These are phyloP conservation scores for Suillus ampliporus DNA, from an alignment of 768 basidiomycete species.

Conservation along the genomic window DNA sequence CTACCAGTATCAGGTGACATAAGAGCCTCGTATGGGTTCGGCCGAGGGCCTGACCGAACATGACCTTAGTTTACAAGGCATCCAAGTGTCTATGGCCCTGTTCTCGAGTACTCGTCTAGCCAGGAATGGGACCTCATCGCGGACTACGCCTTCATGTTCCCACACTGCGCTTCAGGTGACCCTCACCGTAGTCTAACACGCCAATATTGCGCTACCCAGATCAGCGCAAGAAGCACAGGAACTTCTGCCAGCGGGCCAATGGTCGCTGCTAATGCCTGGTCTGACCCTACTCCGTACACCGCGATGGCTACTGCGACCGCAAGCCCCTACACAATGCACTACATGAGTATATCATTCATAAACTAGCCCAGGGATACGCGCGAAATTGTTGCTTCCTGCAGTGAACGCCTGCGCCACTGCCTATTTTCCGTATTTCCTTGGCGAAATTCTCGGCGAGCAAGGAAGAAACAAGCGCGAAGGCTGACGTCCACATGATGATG, in stretches of 20 bases:
- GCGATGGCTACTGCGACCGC: conserved; percentile 85
- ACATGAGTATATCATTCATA: background rate
- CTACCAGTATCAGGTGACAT: too few relatives aligned
- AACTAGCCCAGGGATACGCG: conserved; percentile 35
- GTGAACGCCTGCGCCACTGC: conserved; percentile 83
- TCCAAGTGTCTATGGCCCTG: too few relatives aligned
- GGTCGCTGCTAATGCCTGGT: conserved; percentile 82
- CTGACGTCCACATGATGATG: conserved; percentile 71
- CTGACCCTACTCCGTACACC: conserved; percentile 76
- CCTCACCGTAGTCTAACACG: conserved; percentile 49
- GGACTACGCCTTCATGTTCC: background rate
- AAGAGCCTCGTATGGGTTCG: too few relatives aligned
- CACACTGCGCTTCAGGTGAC: background rate
- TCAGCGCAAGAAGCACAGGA: conserved; percentile 72
- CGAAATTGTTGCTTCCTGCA: conserved; percentile 80
- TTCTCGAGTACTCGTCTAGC: too few relatives aligned
- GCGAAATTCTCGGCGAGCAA: conserved; percentile 42
- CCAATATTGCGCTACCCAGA: conserved; percentile 63
- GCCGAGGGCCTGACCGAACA: too few relatives aligned
- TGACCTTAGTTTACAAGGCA: too few relatives aligned
- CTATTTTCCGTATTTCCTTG: conserved; percentile 10
- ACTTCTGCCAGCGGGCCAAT: conserved; percentile 80
- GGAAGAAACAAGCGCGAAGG: conserved; percentile 62
- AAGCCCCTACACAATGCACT: conserved; percentile 55
- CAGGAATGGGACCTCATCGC: too few relatives aligned